Conservation (phyloP, 2,329 filamentous ascomycete genomes). For the Aspergillus tanneri region DNA sequence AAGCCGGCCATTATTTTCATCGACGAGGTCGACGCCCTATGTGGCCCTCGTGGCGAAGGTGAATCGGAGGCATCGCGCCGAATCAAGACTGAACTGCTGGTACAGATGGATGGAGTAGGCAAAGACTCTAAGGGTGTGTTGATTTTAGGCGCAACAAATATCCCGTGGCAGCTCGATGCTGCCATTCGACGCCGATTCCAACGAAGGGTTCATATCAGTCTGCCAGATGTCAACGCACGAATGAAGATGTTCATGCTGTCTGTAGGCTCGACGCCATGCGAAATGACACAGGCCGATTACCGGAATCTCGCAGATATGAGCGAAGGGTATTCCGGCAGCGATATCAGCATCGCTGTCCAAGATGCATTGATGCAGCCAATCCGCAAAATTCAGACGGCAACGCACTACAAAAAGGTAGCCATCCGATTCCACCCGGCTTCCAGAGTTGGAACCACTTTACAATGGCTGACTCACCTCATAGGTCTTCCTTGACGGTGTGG, state of each 20-base stretch:
- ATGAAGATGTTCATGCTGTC: conserved; percentile 95
- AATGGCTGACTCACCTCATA: conserved; percentile 39
- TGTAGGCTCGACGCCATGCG: conserved; percentile 88
- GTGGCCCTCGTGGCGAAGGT: conserved; percentile 87
- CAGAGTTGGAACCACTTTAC: not conserved
- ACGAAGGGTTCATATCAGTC: conserved; percentile 87
- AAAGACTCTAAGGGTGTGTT: conserved; percentile 92
- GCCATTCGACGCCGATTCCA: conserved; percentile 97
- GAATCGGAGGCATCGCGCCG: conserved; percentile 95
- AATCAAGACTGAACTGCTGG: conserved; percentile 97
- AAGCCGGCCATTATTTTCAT: conserved; percentile 99
- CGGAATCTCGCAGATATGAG: conserved; percentile 75
- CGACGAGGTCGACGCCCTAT: conserved; percentile 95
- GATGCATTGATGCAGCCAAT: conserved; percentile 97
- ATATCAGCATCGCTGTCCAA: conserved; percentile 94
- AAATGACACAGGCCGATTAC: conserved; percentile 75
- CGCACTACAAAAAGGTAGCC: conserved; percentile 91
- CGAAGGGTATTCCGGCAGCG: conserved; percentile 92
- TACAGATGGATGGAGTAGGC: conserved; percentile 99
- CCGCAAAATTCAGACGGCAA: conserved; percentile 93
- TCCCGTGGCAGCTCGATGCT: conserved; percentile 96
- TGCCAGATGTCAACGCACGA: conserved; percentile 82
- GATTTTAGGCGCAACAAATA: conserved; percentile 95
- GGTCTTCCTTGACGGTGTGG: conserved; percentile 66
- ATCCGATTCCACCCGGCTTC: not conserved